A percentile compares a stretch with the other conserved stretches of the same genome.
Evolutionary conservation across 2,329 filamentous ascomycete genomes (phyloP).

Genomic region (Cercospora sp.): DNA sequence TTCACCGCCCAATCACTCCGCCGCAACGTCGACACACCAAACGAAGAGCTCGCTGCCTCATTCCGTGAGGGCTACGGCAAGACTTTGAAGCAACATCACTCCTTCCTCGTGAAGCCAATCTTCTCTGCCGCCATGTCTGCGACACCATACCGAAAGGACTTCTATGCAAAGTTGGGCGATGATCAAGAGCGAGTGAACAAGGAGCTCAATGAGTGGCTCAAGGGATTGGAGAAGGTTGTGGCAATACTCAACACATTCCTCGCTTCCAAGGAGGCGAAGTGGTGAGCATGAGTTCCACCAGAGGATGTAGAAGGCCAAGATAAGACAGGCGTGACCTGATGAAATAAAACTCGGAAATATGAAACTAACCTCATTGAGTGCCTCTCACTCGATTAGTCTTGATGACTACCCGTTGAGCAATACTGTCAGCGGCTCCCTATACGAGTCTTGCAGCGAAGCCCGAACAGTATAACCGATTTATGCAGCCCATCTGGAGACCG

Average conservation of each 20-base stretch:
- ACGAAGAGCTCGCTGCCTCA: constrained; percentile 77
- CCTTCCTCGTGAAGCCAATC: constrained; percentile 83
- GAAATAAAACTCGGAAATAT: not conserved
- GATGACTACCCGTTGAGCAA: not conserved
- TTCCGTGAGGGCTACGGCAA: constrained; percentile 82
- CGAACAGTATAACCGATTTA: not conserved
- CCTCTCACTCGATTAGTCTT: not conserved
- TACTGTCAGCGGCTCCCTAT: not conserved
- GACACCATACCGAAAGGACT: constrained; percentile 89
- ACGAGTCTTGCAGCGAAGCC: not conserved
- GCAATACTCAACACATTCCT: constrained; percentile 70
- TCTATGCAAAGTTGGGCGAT: constrained; percentile 81
- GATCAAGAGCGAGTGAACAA: constrained; percentile 62
- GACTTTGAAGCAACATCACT: constrained; percentile 91
- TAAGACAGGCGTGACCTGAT: not conserved
- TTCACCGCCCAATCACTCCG: constrained; percentile 86
- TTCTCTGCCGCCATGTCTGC: constrained; percentile 93
- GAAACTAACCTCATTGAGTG: not conserved
- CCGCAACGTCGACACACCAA: constrained; percentile 68
- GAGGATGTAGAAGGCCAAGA: not conserved
- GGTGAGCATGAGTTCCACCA: constrained; percentile 26
- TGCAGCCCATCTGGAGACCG: not conserved
- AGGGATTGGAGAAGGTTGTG: constrained; percentile 75
- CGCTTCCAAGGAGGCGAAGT: constrained; percentile 52
- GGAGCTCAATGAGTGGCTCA: constrained; percentile 71